These are phyloP conservation scores for Trichophyton benhamiae DNA, from an alignment of 2,329 filamentous ascomycete species.

Conservation along the genomic window DNA sequence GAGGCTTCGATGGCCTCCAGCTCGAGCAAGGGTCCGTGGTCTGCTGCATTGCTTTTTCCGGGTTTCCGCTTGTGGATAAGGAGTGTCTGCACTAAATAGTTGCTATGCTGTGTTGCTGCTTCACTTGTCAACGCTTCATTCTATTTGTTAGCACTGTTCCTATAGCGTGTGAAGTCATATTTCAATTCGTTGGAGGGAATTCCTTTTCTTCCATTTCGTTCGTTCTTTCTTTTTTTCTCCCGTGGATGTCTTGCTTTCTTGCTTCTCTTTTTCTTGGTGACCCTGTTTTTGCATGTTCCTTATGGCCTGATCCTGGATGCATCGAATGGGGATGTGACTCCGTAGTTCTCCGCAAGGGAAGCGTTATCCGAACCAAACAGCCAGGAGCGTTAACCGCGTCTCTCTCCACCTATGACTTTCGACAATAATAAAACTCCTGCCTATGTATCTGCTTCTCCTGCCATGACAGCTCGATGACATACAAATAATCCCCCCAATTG, in stretches of 20 bases:
- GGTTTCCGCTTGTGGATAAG: constrained; percentile 3
- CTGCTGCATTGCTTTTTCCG: constrained; percentile 1
- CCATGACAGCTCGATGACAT: neutral
- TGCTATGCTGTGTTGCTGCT: neutral
- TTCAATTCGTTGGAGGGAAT: neutral
- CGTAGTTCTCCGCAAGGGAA: neutral
- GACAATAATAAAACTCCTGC: neutral
- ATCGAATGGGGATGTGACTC: neutral
- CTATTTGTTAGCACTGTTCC: neutral
- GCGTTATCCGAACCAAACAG: neutral
- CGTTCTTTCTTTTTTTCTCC: neutral
- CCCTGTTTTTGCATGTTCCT: neutral
- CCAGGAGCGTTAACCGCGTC: neutral
- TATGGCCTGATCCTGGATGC: neutral
- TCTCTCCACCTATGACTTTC: neutral
- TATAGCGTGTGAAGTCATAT: neutral
- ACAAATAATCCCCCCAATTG: neutral
- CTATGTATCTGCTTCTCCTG: neutral
- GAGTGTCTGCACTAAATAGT: neutral
- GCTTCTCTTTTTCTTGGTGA: neutral
- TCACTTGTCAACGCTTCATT: neutral
- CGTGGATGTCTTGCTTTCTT: neutral
- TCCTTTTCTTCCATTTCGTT: neutral
- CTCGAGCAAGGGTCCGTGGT: neutral
- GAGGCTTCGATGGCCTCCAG: neutral